A percentile compares a stretch with the other conserved stretches of the same genome.
Conservation (phyloP, 2,329 filamentous ascomycete species). For the Pezicula radicicola region DNA sequence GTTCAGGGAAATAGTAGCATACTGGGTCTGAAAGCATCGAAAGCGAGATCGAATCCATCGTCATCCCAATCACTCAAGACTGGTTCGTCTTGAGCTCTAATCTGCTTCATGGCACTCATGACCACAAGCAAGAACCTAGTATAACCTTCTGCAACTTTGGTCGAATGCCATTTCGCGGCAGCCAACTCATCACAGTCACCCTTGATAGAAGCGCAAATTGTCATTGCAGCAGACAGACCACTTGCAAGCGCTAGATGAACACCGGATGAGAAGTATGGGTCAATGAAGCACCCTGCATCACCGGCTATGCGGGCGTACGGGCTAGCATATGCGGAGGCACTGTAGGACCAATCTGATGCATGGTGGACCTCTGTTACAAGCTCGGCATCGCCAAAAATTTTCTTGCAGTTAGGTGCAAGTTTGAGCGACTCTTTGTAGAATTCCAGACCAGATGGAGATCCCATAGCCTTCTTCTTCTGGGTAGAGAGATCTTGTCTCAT, state of each 20-base stretch:
- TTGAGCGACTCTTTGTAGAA: constrained; percentile 35
- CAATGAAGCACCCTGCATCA: constrained; percentile 37
- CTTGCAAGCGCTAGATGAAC: constrained; percentile 35
- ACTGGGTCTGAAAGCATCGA: constrained; percentile 26
- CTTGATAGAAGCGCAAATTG: constrained; percentile 36
- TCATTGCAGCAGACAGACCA: constrained; percentile 41
- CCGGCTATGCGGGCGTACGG: constrained; percentile 32
- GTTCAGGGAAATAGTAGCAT: not conserved
- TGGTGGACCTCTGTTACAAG: constrained; percentile 29
- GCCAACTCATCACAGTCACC: constrained; percentile 35
- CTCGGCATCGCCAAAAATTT: constrained; percentile 30
- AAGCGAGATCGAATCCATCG: constrained; percentile 39
- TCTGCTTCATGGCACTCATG: constrained; percentile 35
- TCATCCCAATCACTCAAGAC: constrained; percentile 40
- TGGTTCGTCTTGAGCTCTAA: constrained; percentile 32
- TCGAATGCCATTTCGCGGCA: constrained; percentile 38
- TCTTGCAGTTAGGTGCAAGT: constrained; percentile 26
- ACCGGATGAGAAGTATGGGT: constrained; percentile 37
- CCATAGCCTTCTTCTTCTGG: constrained; percentile 31
- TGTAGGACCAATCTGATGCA: constrained; percentile 47
- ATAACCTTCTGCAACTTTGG: constrained; percentile 43
- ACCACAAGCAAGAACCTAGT: constrained; percentile 44
- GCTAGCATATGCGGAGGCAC: constrained; percentile 37
- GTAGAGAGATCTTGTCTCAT: constrained; percentile 34
- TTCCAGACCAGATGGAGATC: constrained; percentile 15